Percentiles rank a stretch among this genome's conserved stretches.
Conservation (phyloP, 2,329 filamentous ascomycete genomes). For the Pseudogymnoascus sp. region DNA sequence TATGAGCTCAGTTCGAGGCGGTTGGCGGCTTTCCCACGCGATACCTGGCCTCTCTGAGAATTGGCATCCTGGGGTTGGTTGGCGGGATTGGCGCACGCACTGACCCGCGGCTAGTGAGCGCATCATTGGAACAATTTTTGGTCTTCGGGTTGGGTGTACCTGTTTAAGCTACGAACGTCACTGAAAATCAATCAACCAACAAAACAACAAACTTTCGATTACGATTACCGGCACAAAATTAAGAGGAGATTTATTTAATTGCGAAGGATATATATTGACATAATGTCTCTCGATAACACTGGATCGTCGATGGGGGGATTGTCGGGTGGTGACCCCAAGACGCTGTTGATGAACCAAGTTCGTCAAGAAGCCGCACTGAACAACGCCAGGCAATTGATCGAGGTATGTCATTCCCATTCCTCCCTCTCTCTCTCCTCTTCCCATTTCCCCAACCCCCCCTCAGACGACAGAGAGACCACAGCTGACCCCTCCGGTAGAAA, state of each 20-base stretch:
- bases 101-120: background rate
- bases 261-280: background rate
- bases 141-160: background rate
- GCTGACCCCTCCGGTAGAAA: conserved; percentile 47
- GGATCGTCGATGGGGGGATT: conserved; percentile 18
- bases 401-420: conserved; percentile 40
- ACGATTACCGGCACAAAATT: background rate
- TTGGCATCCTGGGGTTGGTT: background rate
- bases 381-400: conserved; percentile 64
- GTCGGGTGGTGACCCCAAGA: conserved; percentile 22
- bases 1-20: conserved; percentile 17
- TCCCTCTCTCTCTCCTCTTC: background rate
- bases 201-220: background rate
- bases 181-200: too few relatives aligned
- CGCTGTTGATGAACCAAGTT: conserved; percentile 44
- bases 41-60: background rate
- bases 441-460: background rate
- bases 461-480: background rate
- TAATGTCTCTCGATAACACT: conserved; percentile 22
- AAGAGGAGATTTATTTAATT: too few relatives aligned
- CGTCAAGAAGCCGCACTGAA: conserved; percentile 53
- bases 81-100: background rate
- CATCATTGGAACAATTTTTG: conserved; percentile 4
- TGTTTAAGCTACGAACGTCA: background rate
- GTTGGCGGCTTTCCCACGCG: background rate